Percentiles rank a stretch among this genome's conserved stretches.
phyloP scores from a whole-genome alignment of 164 flowering plant species.

The Houttuynia cordata region DNA sequence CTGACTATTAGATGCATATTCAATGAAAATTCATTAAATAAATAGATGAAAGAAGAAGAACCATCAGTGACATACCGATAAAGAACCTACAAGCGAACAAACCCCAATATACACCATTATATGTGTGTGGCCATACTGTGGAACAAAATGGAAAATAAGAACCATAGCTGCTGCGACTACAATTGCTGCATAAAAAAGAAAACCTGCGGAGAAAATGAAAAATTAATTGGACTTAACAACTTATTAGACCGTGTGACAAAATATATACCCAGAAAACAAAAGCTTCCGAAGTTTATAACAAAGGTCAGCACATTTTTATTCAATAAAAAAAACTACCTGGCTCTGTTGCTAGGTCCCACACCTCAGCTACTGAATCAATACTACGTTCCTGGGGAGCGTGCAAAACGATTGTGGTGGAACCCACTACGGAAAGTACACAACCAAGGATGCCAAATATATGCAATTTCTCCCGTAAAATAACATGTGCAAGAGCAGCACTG shows the following conservation, averaged over 20 bases:
- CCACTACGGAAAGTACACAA: conserved; percentile 80
- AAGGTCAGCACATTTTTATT: neutral
- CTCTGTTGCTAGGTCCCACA: conserved; percentile 92
- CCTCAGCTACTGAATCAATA: conserved; percentile 76
- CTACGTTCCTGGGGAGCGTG: conserved; percentile 90
- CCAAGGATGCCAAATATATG: conserved; percentile 88
- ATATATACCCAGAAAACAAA: neutral
- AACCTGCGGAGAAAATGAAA: conserved; percentile 38
- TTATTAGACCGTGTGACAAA: no score
- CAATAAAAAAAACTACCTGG: conserved; percentile 37
- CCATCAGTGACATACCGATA: conserved; percentile 36
- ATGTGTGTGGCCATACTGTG: conserved; percentile 74
- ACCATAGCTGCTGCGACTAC: conserved; percentile 42
- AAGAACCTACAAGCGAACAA: conserved; percentile 75
- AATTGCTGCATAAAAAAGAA: conserved; percentile 48
- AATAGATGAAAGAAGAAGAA: neutral
- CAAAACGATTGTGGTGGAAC: conserved; percentile 81
- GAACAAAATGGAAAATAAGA: conserved; percentile 44
- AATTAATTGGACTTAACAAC: neutral
- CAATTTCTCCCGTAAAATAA: conserved; percentile 68
- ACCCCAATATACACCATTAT: conserved; percentile 70
- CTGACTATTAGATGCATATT: no score
- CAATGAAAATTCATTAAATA: no score
- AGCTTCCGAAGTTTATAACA: neutral
- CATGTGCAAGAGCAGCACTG: conserved; percentile 90